Conservation (phyloP, 495 filamentous ascomycete genomes). For the Aspergillus egyptiacus region DNA sequence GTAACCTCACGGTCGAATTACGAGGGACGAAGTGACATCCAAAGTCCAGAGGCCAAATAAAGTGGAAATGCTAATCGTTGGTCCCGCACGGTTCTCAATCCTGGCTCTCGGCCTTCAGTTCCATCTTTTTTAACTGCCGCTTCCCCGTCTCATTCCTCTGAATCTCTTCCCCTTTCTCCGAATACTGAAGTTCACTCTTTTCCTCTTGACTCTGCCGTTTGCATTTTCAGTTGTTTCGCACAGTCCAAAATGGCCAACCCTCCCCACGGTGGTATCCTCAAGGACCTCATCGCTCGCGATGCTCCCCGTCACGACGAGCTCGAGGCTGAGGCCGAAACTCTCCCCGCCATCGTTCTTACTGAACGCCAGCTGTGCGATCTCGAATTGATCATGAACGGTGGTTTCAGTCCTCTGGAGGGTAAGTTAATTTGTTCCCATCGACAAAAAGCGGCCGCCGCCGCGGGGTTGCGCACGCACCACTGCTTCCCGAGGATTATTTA, state of each 20-base stretch:
- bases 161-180: conserved; percentile 9
- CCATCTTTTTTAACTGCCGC: conserved; percentile 3
- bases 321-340: conserved; percentile 72
- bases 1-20: too few species aligned
- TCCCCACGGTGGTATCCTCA: conserved; percentile 94
- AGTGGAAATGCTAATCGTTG: conserved; percentile 5
- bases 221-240: conserved; percentile 9
- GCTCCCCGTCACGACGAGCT: conserved; percentile 69
- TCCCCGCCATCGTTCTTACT: conserved; percentile 76
- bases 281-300: conserved; percentile 94
- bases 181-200: conserved; percentile 6
- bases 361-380: conserved; percentile 97
- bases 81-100: conserved; percentile 4
- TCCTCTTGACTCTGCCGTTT: conserved; percentile 7
- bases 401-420: conserved; percentile 97
- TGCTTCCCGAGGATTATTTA: background rate
- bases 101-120: conserved; percentile 7
- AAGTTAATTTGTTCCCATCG: conserved; percentile 27
- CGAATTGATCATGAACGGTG: conserved; percentile 91
- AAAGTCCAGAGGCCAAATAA: conserved; percentile 6
- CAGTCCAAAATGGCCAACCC: conserved; percentile 59
- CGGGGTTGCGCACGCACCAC: conserved; percentile 1
- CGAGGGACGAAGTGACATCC: too few species aligned
- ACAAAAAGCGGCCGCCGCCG: background rate
- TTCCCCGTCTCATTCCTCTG: conserved; percentile 11